These are phyloP conservation scores for Hygrophorus pudorinus DNA, from an alignment of 768 basidiomycete species.

Conservation along the genomic window DNA sequence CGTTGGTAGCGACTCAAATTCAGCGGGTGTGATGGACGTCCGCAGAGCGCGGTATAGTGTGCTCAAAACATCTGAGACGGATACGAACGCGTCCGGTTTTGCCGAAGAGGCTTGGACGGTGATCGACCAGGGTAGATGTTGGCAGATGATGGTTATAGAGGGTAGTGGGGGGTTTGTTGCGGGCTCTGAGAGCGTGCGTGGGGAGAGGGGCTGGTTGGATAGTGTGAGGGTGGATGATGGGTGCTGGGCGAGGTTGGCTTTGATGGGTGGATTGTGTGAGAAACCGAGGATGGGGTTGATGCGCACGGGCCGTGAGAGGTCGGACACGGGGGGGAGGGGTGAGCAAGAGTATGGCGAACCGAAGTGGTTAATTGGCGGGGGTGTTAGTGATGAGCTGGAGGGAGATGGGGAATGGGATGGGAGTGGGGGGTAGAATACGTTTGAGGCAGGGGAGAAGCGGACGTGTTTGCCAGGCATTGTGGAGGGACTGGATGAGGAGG, in stretches of 20 bases:
- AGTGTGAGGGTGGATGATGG: conserved; percentile 18
- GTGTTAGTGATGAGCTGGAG: conserved; percentile 27
- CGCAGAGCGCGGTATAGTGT: conserved; percentile 36
- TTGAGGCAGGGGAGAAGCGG: conserved; percentile 30
- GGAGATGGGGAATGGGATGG: conserved; percentile 6
- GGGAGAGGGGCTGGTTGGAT: conserved; percentile 5
- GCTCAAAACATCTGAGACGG: conserved; percentile 31
- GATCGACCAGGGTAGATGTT: conserved; percentile 24
- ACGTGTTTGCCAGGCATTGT: conserved; percentile 26
- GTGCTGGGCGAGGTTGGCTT: conserved; percentile 27
- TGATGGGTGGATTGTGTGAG: conserved; percentile 24
- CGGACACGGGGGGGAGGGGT: conserved; percentile 3
- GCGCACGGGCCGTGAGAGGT: conserved; percentile 19
- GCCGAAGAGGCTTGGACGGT: conserved; percentile 15
- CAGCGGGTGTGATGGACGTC: conserved; percentile 24
- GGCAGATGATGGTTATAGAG: conserved; percentile 22
- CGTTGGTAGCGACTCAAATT: conserved; percentile 27
- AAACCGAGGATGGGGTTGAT: conserved; percentile 35
- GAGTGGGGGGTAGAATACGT: conserved; percentile 1
- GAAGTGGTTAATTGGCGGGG: conserved; percentile 26
- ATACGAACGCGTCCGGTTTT: conserved; percentile 5
- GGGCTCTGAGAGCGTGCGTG: conserved; percentile 17
- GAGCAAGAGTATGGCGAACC: conserved; percentile 10
- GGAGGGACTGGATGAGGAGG: too few species aligned
- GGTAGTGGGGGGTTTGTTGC: conserved; percentile 26